Evolutionary conservation across 192 early-diverging fungal species (phyloP).

Genomic region (Rhizophlyctis rosea): DNA sequence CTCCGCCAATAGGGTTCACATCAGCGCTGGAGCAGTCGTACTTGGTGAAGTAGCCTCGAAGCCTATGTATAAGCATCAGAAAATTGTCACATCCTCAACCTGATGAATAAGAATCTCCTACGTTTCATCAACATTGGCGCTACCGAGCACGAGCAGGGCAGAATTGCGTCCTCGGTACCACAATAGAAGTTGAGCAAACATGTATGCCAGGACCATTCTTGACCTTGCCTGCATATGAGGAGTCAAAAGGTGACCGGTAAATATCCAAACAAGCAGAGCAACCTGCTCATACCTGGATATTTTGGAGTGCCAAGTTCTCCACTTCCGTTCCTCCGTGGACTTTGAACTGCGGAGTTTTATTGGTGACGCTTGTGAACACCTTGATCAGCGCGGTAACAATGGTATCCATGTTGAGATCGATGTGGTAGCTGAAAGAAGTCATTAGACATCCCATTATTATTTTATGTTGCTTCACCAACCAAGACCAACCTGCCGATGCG

Average conservation of each 20-base stretch:
- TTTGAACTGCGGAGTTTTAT: slow-evolving; percentile 70
- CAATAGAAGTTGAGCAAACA: slow-evolving; percentile 93
- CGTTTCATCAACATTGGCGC: slow-evolving; percentile 97
- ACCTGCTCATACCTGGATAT: slow-evolving; percentile 67
- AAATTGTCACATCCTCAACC: background rate
- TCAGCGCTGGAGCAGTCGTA: slow-evolving; percentile 98
- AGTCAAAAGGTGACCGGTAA: background rate
- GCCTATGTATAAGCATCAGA: slow-evolving; percentile 43
- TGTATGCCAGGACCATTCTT: slow-evolving; percentile 92
- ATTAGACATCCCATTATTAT: background rate
- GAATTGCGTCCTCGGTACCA: slow-evolving; percentile 73
- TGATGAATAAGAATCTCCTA: slow-evolving; percentile 27
- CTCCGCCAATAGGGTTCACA: slow-evolving; percentile 94
- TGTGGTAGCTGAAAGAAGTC: slow-evolving; percentile 69
- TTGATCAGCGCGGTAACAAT: slow-evolving; percentile 70
- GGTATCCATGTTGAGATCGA: slow-evolving; percentile 84
- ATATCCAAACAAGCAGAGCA: background rate
- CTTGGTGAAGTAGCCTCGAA: slow-evolving; percentile 97
- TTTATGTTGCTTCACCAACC: background rate
- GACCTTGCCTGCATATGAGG: slow-evolving; percentile 66
- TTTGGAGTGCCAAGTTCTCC: slow-evolving; percentile 96
- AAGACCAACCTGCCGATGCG: slow-evolving; percentile 66
- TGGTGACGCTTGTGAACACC: slow-evolving; percentile 74
- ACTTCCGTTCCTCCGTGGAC: slow-evolving; percentile 77
- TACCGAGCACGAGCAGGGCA: slow-evolving; percentile 86